Conservation (phyloP, 1,139 yeast genomes). For the Candida sanyaensis region DNA sequence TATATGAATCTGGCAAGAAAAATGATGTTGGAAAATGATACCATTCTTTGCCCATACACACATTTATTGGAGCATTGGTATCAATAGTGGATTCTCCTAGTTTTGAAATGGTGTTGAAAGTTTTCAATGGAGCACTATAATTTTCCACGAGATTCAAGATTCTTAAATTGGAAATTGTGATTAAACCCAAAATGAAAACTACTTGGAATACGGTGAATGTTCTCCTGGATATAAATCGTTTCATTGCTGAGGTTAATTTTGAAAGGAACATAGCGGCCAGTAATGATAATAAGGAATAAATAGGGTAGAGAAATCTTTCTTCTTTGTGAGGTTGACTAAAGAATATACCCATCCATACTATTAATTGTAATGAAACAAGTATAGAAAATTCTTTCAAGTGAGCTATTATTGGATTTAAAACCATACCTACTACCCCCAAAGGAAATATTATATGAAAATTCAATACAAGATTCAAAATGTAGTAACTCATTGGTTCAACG, state of each 20-base stretch:
- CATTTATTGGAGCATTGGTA: conserved; percentile 29
- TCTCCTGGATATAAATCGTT: conserved; percentile 4
- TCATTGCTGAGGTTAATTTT: conserved; percentile 20
- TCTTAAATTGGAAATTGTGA: conserved; percentile 35
- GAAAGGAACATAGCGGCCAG: conserved; percentile 59
- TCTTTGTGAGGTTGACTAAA: conserved; percentile 86
- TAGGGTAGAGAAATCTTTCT: conserved; percentile 86
- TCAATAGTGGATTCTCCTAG: conserved; percentile 8
- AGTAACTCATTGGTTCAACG: conserved; percentile 79
- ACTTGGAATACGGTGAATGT: conserved; percentile 6
- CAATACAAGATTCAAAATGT: conserved; percentile 63
- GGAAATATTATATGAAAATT: conserved; percentile 67
- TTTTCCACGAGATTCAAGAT: conserved; percentile 48
- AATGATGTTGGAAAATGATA: conserved; percentile 89
- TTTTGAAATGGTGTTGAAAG: conserved; percentile 13
- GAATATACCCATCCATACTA: conserved; percentile 70
- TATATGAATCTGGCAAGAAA: conserved; percentile 60
- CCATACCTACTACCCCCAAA: conserved; percentile 45
- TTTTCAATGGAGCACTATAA: conserved; percentile 59
- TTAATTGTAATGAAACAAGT: conserved; percentile 34
- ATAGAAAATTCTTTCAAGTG: conserved; percentile 11
- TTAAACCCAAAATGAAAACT: conserved; percentile 14
- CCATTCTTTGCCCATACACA: conserved; percentile 95
- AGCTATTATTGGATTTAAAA: conserved; percentile 16
- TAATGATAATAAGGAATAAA: conserved; percentile 68